Evolutionary conservation across 169 alveolate species (phyloP).

Genomic region (Perkinsus chesapeaki): DNA sequence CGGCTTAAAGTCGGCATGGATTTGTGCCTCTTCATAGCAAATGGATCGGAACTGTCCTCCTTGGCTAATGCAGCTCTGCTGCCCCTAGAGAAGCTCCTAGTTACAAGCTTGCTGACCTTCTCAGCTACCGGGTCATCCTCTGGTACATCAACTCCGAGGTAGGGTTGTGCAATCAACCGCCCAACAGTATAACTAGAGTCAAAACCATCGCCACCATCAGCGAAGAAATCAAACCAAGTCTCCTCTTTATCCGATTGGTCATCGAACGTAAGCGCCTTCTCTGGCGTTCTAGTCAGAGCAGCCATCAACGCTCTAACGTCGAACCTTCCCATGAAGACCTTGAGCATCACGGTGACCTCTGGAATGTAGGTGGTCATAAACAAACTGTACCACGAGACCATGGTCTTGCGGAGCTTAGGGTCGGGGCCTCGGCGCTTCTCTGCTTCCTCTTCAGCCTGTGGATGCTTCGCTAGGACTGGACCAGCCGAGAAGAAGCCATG

Average conservation of each 20-base stretch:
- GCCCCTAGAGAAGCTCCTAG: not conserved
- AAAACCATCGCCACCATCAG: slow-evolving; percentile 15
- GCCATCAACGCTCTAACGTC: not conserved
- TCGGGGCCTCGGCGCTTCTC: not conserved
- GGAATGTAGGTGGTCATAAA: not conserved
- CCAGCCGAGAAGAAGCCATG: not conserved
- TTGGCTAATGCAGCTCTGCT: not conserved
- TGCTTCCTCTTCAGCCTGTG: not conserved
- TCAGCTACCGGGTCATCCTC: not conserved
- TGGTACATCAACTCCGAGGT: not conserved
- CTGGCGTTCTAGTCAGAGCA: not conserved
- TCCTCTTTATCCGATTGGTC: not conserved
- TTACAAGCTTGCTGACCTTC: not conserved
- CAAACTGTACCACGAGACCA: not conserved
- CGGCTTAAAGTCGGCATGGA: not conserved
- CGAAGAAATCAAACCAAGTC: slow-evolving; percentile 12
- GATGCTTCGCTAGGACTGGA: not conserved
- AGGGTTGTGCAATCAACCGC: slow-evolving; percentile 4
- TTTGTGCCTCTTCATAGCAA: not conserved
- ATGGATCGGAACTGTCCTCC: not conserved
- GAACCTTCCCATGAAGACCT: not conserved
- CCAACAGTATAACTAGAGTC: slow-evolving; percentile 6
- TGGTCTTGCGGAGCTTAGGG: not conserved
- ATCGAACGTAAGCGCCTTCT: not conserved
- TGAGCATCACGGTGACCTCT: not conserved